Evolutionary conservation across 371 early-diverging fungal species (phyloP).

Genomic region (Mucor plumbeus): DNA sequence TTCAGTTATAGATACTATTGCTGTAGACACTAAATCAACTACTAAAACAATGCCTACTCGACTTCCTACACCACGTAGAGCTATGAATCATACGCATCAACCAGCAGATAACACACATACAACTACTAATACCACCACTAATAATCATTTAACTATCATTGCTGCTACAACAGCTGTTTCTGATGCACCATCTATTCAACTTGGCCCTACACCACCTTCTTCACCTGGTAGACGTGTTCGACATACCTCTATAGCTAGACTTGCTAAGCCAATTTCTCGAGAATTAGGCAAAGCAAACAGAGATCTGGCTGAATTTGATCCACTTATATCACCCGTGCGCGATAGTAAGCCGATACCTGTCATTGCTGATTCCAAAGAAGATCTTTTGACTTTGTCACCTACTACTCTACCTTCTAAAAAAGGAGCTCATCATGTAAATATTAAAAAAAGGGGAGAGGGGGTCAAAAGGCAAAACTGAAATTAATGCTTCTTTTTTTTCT

Average conservation of each 20-base stretch:
- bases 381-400: slow-evolving; percentile 1
- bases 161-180: background rate
- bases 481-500: background rate
- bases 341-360: background rate
- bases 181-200: background rate
- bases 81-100: background rate
- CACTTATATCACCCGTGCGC: slow-evolving; percentile 24
- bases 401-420: slow-evolving; percentile 15
- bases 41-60: slow-evolving; percentile 20
- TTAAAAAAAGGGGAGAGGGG: background rate
- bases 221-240: slow-evolving; percentile 27
- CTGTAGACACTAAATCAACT: background rate
- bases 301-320: slow-evolving; percentile 34
- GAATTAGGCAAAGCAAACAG: slow-evolving; percentile 25
- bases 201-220: slow-evolving; percentile 28
- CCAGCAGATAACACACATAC: background rate
- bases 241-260: slow-evolving; percentile 24
- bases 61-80: slow-evolving; percentile 23
- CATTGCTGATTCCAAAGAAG: background rate
- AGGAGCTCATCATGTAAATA: slow-evolving; percentile 15
- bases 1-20: background rate
- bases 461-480: background rate
- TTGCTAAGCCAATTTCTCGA: slow-evolving; percentile 11
- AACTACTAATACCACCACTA: background rate
- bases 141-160: background rate